These are phyloP conservation scores for Crotalaria pallida DNA, from an alignment of 306 rosid genomes.

Conservation along the genomic window DNA sequence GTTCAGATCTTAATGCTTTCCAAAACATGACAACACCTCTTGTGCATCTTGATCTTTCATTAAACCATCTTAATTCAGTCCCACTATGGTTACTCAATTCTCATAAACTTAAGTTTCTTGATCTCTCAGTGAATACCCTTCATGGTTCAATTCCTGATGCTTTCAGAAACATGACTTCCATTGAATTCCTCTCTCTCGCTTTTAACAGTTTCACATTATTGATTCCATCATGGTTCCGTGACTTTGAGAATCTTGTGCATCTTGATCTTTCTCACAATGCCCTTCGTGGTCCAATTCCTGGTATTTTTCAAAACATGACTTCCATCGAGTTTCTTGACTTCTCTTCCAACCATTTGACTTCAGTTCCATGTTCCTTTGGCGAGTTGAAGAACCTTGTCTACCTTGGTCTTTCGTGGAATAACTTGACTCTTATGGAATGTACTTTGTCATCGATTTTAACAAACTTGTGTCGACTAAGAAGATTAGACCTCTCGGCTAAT, in stretches of 20 bases:
- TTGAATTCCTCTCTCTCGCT: background rate
- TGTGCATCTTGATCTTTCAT: background rate
- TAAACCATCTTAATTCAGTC: background rate
- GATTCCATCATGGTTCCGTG: background rate
- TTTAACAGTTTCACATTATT: background rate
- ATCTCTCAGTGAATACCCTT: background rate
- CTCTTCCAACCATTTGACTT: background rate
- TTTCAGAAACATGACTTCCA: background rate
- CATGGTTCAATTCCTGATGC: background rate
- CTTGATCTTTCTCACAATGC: background rate
- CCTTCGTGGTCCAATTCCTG: too few species aligned
- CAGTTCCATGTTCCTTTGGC: slow-evolving; percentile 1
- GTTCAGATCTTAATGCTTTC: background rate
- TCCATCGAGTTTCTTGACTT: background rate
- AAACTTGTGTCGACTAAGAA: background rate
- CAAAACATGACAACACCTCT: too few species aligned
- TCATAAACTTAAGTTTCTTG: background rate
- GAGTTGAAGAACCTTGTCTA: background rate
- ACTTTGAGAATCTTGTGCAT: background rate
- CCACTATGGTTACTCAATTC: background rate
- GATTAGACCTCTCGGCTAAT: background rate
- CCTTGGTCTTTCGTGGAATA: background rate
- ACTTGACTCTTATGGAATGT: background rate
- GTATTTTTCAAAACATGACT: slow-evolving; percentile 1
- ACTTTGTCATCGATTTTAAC: background rate